A percentile compares a stretch with the other conserved stretches of the same genome.
Conservation (phyloP, 2,329 filamentous ascomycete species). For the Periconia sp. region DNA sequence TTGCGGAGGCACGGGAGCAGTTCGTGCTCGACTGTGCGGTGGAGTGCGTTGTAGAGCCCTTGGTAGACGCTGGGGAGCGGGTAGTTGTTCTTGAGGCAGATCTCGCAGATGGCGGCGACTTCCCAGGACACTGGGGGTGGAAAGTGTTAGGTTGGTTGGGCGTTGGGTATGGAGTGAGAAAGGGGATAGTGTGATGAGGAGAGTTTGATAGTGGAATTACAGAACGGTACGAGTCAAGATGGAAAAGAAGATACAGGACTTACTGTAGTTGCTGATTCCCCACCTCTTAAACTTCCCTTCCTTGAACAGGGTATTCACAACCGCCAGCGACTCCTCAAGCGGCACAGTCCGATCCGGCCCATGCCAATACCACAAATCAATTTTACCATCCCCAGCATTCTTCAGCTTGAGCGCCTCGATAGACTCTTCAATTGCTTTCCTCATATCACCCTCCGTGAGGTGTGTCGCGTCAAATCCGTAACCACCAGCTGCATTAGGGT, state of each 20-base stretch:
- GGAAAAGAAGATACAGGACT: neutral
- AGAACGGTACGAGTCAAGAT: neutral
- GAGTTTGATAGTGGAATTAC: conserved; percentile 16
- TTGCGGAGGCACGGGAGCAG: conserved; percentile 21
- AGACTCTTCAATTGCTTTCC: conserved; percentile 38
- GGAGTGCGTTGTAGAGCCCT: conserved; percentile 31
- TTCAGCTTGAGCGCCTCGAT: conserved; percentile 42
- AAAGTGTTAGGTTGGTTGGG: neutral
- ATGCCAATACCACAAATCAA: conserved; percentile 53
- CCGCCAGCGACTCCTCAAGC: conserved; percentile 50
- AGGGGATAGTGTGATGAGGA: neutral
- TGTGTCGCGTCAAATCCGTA: conserved; percentile 20
- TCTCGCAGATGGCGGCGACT: conserved; percentile 51
- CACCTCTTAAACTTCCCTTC: conserved; percentile 50
- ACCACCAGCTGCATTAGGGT: conserved; percentile 29
- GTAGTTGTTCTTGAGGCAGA: conserved; percentile 47
- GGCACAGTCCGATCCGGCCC: conserved; percentile 48
- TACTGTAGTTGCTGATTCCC: conserved; percentile 50
- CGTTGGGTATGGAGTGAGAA: neutral
- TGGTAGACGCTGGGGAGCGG: conserved; percentile 51
- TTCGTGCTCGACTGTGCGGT: conserved; percentile 21
- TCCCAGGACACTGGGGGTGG: conserved; percentile 34
- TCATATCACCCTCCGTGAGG: conserved; percentile 37
- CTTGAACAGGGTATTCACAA: conserved; percentile 49
- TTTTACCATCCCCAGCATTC: conserved; percentile 11